Evolutionary conservation across 1,139 yeast species (phyloP), one percentile per base, ranked within the genome.

Genomic region (Saccharomyces hybrid): DNA sequence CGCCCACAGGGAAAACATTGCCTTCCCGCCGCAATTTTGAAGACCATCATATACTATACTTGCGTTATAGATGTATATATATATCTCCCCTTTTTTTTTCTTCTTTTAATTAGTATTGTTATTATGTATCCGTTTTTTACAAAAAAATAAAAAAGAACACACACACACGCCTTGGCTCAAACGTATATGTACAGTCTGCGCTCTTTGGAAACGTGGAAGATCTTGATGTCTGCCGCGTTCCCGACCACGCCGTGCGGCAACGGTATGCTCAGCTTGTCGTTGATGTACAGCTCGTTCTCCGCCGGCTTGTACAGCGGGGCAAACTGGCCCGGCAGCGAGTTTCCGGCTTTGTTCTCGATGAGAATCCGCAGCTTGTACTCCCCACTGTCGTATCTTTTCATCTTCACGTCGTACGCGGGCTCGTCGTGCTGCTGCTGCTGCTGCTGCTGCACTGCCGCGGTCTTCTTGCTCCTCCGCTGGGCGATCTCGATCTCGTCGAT

Each of bases 1-100:
- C 54, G 95, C 96, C 1, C 95, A 86, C 70, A 78, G 98, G 63
- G 96, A 88, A 61, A 90, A 91, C 66, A 74, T 91, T 67, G 97
- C 97, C 11, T 88, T 90, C 66, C 90, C 89, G 46, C 82, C 86
- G 13, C 71, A 70, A 11, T 28, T 26, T 23, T 16, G 30, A 28
- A 16, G 2, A 16, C 20, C 32, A 16, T 16, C n/a, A n/a, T n/a
- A 16, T 16, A 16, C 16, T 16, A 16, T 16, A 16, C 30, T 27
- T 16, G 20, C 20, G 30, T 44, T 44, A 44, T 44, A 34, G 25
- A 34, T 34, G 42, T 14, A 14, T 14, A 25, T 4, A 8, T 48
- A 25, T 4, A 8, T 48, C 20, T 48, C 20, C 16, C 20, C 16
- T 16, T 30, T 11, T 16, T 16, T 16, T 16, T 16, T 16, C 20